phyloP scores from a whole-genome alignment of 169 alveolate genomes.

The Eimeria maxima region DNA sequence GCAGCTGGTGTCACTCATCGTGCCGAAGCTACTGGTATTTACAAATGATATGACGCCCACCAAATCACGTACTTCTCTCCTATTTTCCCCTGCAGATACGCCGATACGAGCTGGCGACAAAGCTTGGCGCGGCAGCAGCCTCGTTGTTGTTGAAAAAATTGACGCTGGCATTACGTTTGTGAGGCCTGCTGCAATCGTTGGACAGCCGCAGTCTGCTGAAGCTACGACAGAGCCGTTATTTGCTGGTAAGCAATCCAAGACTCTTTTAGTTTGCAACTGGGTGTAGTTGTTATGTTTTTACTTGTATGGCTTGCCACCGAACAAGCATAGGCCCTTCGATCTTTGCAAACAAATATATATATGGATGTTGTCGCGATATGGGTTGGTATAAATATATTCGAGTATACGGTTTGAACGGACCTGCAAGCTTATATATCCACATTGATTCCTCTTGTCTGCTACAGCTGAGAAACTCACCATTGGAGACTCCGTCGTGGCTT shows the following conservation, averaged over 20 bases:
- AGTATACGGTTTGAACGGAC: too few species aligned
- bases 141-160: slow-evolving; percentile 34
- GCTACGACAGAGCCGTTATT: slow-evolving; percentile 61
- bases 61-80: neutral
- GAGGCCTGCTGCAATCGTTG: neutral
- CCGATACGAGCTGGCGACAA: slow-evolving; percentile 9
- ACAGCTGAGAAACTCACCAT: slow-evolving; percentile 28
- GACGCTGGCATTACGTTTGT: neutral
- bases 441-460: neutral
- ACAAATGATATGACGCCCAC: neutral
- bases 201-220: neutral
- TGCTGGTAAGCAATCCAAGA: neutral
- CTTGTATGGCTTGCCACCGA: neutral
- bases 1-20: neutral
- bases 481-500: slow-evolving; percentile 10
- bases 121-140: slow-evolving; percentile 40
- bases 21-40: neutral
- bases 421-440: neutral
- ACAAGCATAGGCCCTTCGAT: neutral
- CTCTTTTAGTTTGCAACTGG: neutral
- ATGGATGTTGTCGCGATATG: neutral
- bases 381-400: neutral
- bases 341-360: neutral
- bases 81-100: slow-evolving; percentile 32
- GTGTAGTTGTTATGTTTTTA: neutral